phyloP scores from a whole-genome alignment of 148 eudicot species.

The Limonium bicolor region DNA sequence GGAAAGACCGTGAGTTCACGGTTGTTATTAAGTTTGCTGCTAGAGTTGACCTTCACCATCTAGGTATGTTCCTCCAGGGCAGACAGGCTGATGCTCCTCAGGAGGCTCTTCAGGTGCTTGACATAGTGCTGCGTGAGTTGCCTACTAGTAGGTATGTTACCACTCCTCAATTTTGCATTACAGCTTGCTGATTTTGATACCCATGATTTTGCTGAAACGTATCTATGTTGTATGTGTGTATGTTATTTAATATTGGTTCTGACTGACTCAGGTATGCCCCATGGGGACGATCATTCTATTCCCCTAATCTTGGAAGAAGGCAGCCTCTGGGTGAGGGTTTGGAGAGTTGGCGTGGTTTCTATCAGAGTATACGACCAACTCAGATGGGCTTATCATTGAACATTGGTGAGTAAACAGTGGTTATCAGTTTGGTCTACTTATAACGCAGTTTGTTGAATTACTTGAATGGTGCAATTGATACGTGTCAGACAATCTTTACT shows the following conservation, averaged over 20 bases:
- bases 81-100: slow-evolving; percentile 71
- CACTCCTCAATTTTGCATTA: neutral
- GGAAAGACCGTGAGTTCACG: slow-evolving; percentile 45
- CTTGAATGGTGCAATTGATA: no score
- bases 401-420: slow-evolving; percentile 24
- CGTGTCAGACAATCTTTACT: no score
- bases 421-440: neutral
- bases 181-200: neutral
- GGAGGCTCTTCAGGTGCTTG: slow-evolving; percentile 71
- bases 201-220: neutral
- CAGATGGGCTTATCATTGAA: slow-evolving; percentile 85
- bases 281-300: slow-evolving; percentile 66
- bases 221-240: neutral
- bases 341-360: slow-evolving; percentile 83
- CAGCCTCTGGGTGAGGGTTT: slow-evolving; percentile 61
- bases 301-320: slow-evolving; percentile 43
- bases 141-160: slow-evolving; percentile 39
- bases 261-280: slow-evolving; percentile 30
- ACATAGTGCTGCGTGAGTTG: slow-evolving; percentile 60
- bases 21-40: slow-evolving; percentile 62
- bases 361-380: slow-evolving; percentile 79
- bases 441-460: neutral
- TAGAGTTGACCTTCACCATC: slow-evolving; percentile 53
- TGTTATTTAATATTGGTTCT: neutral
- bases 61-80: slow-evolving; percentile 46